A percentile compares a stretch with the other conserved stretches of the same genome.
Conservation (phyloP, 164 flowering plant genomes). For the Vitis labrusca region DNA sequence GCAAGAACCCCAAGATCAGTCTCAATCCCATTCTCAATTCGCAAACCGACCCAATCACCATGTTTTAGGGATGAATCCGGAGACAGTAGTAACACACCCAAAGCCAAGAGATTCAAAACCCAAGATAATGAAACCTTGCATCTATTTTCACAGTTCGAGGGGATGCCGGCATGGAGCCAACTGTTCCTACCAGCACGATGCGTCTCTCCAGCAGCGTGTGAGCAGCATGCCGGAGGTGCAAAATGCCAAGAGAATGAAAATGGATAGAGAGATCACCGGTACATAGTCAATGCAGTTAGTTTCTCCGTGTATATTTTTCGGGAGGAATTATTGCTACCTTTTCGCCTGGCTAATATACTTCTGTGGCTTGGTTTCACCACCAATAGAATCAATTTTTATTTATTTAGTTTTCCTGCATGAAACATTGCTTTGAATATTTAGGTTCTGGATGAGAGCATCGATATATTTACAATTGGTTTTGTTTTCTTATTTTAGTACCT, state of each 20-base stretch:
- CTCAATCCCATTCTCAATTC: constrained; percentile 17
- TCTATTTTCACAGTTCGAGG: constrained; percentile 70
- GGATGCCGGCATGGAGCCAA: constrained; percentile 91
- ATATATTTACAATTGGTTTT: too few relatives aligned
- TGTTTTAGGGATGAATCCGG: constrained; percentile 26
- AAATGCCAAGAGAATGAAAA: constrained; percentile 77
- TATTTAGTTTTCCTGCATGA: background rate
- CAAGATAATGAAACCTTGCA: constrained; percentile 75
- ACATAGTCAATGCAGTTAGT: constrained; percentile 23
- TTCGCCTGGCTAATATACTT: background rate
- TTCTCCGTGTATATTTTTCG: constrained; percentile 1
- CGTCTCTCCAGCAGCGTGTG: constrained; percentile 38
- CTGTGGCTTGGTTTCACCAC: background rate
- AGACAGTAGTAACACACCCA: constrained; percentile 20
- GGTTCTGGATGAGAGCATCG: too few relatives aligned
- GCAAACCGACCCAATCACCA: constrained; percentile 29
- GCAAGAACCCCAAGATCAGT: constrained; percentile 21
- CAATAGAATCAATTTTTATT: background rate
- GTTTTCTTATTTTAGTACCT: too few relatives aligned
- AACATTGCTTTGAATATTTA: background rate
- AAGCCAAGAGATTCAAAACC: constrained; percentile 52
- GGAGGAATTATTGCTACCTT: background rate
- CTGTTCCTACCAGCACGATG: constrained; percentile 73
- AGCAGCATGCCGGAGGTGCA: constrained; percentile 46
- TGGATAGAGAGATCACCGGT: constrained; percentile 71